phyloP scores from a whole-genome alignment of 768 basidiomycete genomes.

The Podaxis mareebaensis region DNA sequence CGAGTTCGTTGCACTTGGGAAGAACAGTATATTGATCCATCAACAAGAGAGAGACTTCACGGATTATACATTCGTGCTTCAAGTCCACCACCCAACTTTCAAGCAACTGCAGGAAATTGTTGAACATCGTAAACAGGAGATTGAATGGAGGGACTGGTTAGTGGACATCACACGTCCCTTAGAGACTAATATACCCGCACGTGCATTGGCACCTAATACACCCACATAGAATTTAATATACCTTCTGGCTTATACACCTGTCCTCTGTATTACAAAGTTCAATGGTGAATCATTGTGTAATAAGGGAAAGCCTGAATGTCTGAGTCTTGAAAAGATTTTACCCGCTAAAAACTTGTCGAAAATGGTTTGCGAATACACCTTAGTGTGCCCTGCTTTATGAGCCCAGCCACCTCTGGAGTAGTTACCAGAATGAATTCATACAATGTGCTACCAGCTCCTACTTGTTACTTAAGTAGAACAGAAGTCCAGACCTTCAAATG shows the following conservation, averaged over 20 bases:
- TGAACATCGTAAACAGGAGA: constrained; percentile 30
- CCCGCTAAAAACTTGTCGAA: too few relatives aligned
- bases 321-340: too few relatives aligned
- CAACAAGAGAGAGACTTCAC: constrained; percentile 44
- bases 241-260: neutral
- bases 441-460: too few relatives aligned
- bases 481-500: too few relatives aligned
- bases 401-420: too few relatives aligned
- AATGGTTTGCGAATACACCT: too few relatives aligned
- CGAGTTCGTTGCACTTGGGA: constrained; percentile 38
- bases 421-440: too few relatives aligned
- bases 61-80: constrained; percentile 45
- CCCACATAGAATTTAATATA: neutral
- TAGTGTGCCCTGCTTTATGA: too few relatives aligned
- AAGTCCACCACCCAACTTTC: constrained; percentile 49
- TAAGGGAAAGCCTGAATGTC: too few relatives aligned
- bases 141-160: constrained; percentile 46
- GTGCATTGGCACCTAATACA: neutral
- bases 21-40: constrained; percentile 43
- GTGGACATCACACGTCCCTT: constrained; percentile 21
- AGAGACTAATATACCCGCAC: neutral
- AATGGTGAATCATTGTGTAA: neutral
- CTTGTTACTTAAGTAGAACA: too few relatives aligned
- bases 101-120: constrained; percentile 41
- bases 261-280: neutral